Base-by-base conservation (phyloP, 257 asterid genomes). In the Capsicum pubescens region DNA sequence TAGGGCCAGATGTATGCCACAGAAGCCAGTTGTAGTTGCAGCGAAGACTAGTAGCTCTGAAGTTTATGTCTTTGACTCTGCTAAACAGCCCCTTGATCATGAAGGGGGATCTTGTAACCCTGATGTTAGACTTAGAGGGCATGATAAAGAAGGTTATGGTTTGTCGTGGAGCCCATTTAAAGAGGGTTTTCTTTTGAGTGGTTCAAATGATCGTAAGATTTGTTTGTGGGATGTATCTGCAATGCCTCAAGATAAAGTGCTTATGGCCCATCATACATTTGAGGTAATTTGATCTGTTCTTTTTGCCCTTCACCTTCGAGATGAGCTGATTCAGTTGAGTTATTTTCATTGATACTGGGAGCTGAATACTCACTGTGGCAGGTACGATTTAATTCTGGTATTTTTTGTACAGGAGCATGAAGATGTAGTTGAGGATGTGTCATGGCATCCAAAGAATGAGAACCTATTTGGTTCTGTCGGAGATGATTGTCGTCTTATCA, bases 71-170 rank as follows among this genome's bases (percentile, higher is more conserved):
- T 94, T 97, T 52, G 95, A 97, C 87, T 83, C 85, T 86, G n/a
- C 84, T 55, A 93, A 91, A 87, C 92, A 92, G 81, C 89, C 83
- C 59, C 87, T n/a, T 68, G 76, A 88, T 67, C 84, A 85, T 32
- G 85, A 88, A 80, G 84, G 77, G 35, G 85, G 86, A 78, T 87
- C 91, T 64, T 91, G 91, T 58, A 88, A 92, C 70, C 99, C 99
- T 21, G 98, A 93, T 84, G 87, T 96, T 92, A 91, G 90, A 86
- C 82, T 97, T 88, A 89, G 85, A 76, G 99, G 99, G 35, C 99
- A 95, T 83, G 91, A 92, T 7, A 92, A 93, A 82, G 99, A 97
- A 93, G 99, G 98, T 26, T 93, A 92, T 90, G 99, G 98, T 42
- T 83, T 97, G 86, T 97, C 98, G 2, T 97, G 98, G 98, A 97